Base-by-base conservation (phyloP, 768 basidiomycete species). In the Mycena latifolia region DNA sequence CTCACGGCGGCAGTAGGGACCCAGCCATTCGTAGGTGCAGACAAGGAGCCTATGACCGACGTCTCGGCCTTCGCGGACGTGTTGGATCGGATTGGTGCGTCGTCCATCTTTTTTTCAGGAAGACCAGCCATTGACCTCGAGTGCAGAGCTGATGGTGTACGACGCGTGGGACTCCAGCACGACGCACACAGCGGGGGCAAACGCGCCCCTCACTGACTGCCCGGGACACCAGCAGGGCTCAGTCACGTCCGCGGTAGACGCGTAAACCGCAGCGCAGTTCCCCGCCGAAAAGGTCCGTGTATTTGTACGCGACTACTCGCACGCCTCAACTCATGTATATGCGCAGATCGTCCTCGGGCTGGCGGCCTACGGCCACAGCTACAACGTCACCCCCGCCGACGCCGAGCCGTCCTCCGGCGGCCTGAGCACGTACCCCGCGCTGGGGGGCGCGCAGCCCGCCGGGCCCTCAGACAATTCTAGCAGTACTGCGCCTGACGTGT, bases 151-250 rank as follows among this genome's bases (percentile, higher is more conserved):
- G 55, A 92, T 92, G 91, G 89, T 89, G 77, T 92, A 92, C 76
- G 91, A 91, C 71, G 75, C 90, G 51, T 83, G 79, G 70, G 86
- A 87, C 22, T 79, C 82, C 24, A 84, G 82, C 72, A 76, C n/a
- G n/a, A n/a, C n/a, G n/a, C n/a, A 80, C 67, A 75, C 88, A 68
- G 82, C 86, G 51, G 95, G 94, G 1, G 88, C 96, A 12, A 94
- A 93, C 76, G 89, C 96, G 3, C 94, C 96, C 9, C 82, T 98
- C 31, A 81, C 88, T 61, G 90, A 96, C 78, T 97, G 96, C 75
- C 87, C 88, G 0, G 77, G 8, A 88, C 77, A 80, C 15, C 50
- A 31, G 22, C 18, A 25, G 46, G 94, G 94, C 6, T 96, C 94
- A 53, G 95, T 92, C 15, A 81, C 84, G 24, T 88, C 89, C 8